These are phyloP conservation scores for Thinopyrum elongatum DNA, from an alignment of 176 grass and related monocot species.

Conservation along the genomic window DNA sequence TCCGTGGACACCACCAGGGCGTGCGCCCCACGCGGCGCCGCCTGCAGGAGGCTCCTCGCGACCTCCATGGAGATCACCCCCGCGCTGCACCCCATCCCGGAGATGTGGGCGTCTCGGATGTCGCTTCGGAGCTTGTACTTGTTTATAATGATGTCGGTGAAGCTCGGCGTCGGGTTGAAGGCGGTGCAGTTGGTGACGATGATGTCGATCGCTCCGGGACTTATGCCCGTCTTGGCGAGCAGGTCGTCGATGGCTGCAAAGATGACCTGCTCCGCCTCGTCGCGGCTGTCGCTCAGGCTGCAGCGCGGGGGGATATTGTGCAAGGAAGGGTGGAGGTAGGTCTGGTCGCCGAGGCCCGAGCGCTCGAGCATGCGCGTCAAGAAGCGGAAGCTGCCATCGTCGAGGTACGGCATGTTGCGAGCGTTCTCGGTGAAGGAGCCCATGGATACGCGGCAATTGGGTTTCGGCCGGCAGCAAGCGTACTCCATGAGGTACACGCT, in stretches of 20 bases:
- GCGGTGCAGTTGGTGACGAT: constrained; percentile 21
- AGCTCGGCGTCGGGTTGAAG: constrained; percentile 32
- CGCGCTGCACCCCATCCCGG: constrained; percentile 48
- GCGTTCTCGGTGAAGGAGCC: constrained; percentile 3
- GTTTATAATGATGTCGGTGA: constrained; percentile 26
- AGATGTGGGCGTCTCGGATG: not conserved
- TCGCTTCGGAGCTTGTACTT: constrained; percentile 12
- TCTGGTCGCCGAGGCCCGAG: constrained; percentile 34
- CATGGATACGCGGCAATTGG: not conserved
- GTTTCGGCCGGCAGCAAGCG: constrained; percentile 24
- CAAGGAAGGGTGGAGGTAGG: not conserved
- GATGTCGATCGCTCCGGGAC: not conserved
- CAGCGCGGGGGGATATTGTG: not conserved
- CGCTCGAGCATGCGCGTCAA: constrained; percentile 16
- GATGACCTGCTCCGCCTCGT: constrained; percentile 27
- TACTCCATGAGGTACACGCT: constrained; percentile 46
- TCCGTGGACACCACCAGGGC: constrained; percentile 42
- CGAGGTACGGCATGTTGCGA: not conserved
- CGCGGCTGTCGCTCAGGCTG: not conserved
- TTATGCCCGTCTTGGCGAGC: constrained; percentile 20
- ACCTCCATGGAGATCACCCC: constrained; percentile 31
- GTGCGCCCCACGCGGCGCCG: not conserved
- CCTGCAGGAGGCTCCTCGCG: constrained; percentile 7
- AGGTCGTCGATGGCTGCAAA: constrained; percentile 28
- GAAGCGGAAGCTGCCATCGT: constrained; percentile 8